A percentile compares a stretch with the other conserved stretches of the same genome.
These are phyloP conservation scores for Paraglomus occultum DNA, from an alignment of 192 early-diverging fungal genomes.

Conservation along the genomic window DNA sequence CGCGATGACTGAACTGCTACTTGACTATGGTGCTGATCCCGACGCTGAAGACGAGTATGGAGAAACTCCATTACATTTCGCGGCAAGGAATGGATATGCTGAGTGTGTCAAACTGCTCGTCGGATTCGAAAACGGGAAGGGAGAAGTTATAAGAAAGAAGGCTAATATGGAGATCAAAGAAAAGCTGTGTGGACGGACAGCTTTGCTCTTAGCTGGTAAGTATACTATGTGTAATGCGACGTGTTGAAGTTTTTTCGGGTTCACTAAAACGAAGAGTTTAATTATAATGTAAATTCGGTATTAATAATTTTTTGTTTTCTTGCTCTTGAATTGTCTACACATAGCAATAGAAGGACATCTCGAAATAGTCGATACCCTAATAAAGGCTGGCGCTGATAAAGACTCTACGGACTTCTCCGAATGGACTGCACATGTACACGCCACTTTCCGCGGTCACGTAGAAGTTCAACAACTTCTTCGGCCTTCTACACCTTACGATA, in stretches of 20 bases:
- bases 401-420: slow-evolving; percentile 46
- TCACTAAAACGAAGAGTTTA: not conserved
- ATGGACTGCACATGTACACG: slow-evolving; percentile 64
- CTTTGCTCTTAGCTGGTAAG: slow-evolving; percentile 60
- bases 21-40: slow-evolving; percentile 52
- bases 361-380: slow-evolving; percentile 49
- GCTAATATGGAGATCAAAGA: slow-evolving; percentile 53
- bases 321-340: not conserved
- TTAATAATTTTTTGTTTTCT: not conserved
- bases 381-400: slow-evolving; percentile 51
- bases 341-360: slow-evolving; percentile 60
- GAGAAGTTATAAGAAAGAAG: slow-evolving; percentile 14
- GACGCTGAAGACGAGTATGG: slow-evolving; percentile 67
- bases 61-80: slow-evolving; percentile 61
- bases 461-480: slow-evolving; percentile 48
- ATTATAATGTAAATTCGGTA: not conserved
- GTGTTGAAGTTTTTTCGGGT: not conserved
- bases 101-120: slow-evolving; percentile 54
- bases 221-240: not conserved
- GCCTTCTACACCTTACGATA: slow-evolving; percentile 35
- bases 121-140: slow-evolving; percentile 22
- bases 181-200: slow-evolving; percentile 58
- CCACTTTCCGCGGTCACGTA: slow-evolving; percentile 57
- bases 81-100: slow-evolving; percentile 49
- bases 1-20: slow-evolving; percentile 47